A percentile compares a stretch with the other conserved stretches of the same genome.
Evolutionary conservation across 192 early-diverging fungal species (phyloP).

Genomic region (Podila epicladia): DNA sequence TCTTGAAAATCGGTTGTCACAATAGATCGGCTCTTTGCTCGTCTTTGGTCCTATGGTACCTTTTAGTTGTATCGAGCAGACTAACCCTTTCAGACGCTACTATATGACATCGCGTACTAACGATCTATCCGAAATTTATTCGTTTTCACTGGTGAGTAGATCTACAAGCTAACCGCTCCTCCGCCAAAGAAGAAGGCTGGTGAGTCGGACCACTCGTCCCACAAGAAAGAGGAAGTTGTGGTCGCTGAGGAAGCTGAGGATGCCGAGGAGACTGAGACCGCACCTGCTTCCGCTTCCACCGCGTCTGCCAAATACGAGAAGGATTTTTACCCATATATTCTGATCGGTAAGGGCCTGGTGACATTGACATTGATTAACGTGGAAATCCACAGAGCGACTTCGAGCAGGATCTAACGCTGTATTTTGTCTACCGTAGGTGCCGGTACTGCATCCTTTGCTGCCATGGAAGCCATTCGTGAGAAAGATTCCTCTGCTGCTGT

Average conservation of each 20-base stretch:
- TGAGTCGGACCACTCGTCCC: slow-evolving; percentile 12
- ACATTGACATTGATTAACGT: background rate
- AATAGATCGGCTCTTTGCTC: slow-evolving; percentile 58
- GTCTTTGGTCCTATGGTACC: slow-evolving; percentile 59
- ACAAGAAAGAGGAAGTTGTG: background rate
- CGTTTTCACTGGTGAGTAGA: slow-evolving; percentile 13
- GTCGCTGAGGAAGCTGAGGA: slow-evolving; percentile 1
- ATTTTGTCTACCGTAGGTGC: slow-evolving; percentile 46
- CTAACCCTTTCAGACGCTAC: background rate
- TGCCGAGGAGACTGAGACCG: background rate
- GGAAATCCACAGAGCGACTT: background rate
- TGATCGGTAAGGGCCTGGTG: slow-evolving; percentile 40
- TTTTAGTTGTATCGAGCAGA: background rate
- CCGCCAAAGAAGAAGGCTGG: slow-evolving; percentile 46
- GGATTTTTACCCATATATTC: slow-evolving; percentile 55
- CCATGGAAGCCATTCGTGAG: slow-evolving; percentile 68
- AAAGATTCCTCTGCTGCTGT: slow-evolving; percentile 67
- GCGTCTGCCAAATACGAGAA: slow-evolving; percentile 20
- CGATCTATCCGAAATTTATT: too few relatives aligned
- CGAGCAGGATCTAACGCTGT: background rate
- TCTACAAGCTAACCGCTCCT: slow-evolving; percentile 57
- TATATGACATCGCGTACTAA: background rate
- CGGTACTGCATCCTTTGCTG: slow-evolving; percentile 69
- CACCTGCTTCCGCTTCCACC: slow-evolving; percentile 4
- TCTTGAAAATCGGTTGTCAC: background rate